Conservation (phyloP, 1,284 basidiomycete species). For the Phellopilus nigrolimitatus region DNA sequence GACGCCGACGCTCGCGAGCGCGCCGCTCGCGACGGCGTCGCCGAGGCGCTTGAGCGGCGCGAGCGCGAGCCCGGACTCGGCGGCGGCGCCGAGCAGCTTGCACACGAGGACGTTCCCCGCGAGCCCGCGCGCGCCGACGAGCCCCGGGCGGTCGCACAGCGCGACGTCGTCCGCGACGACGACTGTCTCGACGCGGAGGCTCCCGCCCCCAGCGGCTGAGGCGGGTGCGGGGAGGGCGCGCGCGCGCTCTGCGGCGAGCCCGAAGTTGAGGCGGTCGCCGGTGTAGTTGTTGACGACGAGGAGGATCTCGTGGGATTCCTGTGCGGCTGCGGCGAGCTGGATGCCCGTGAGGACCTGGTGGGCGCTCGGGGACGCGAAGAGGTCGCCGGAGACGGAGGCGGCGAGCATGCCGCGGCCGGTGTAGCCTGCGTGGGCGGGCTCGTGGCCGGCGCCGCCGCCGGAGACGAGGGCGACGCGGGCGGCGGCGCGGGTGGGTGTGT, state of each 20-base stretch:
- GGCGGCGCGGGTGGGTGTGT: constrained; percentile 31
- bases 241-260: constrained; percentile 60
- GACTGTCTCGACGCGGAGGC: constrained; percentile 44
- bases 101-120: constrained; percentile 66
- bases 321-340: constrained; percentile 37
- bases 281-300: constrained; percentile 46
- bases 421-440: constrained; percentile 60
- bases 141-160: constrained; percentile 35
- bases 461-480: constrained; percentile 51
- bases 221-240: no score
- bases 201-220: no score
- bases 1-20: constrained; percentile 47
- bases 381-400: constrained; percentile 57
- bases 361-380: constrained; percentile 62
- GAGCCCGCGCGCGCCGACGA: constrained; percentile 53
- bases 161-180: constrained; percentile 67
- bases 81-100: constrained; percentile 59
- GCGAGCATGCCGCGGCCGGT: constrained; percentile 57
- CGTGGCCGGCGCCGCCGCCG: constrained; percentile 67
- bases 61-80: constrained; percentile 42
- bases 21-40: constrained; percentile 38
- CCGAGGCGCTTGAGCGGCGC: constrained; percentile 46
- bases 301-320: constrained; percentile 30
- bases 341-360: constrained; percentile 52
- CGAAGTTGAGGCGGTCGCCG: constrained; percentile 67